Conservation (phyloP, 371 early-diverging fungal genomes). For the Gilbertella persicaria region DNA sequence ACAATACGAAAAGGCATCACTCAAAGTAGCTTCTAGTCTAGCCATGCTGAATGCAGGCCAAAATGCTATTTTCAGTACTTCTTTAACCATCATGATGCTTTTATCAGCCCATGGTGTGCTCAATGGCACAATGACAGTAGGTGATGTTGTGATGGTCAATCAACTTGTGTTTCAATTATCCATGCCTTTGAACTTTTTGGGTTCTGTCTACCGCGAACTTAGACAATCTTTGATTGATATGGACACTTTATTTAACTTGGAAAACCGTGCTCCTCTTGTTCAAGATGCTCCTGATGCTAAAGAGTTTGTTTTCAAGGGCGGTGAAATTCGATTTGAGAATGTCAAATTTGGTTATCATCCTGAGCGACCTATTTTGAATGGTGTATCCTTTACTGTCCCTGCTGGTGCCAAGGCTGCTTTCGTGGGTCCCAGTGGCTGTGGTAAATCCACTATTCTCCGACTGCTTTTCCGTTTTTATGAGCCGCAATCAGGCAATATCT, state of each 20-base stretch:
- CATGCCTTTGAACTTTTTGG: conserved; percentile 94
- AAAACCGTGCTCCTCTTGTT: conserved; percentile 56
- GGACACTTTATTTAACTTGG: conserved; percentile 91
- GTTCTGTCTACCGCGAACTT: conserved; percentile 95
- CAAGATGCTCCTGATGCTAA: conserved; percentile 59
- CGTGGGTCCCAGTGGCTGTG: conserved; percentile 96
- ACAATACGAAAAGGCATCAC: conserved; percentile 90
- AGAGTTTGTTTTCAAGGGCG: conserved; percentile 57
- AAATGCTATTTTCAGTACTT: conserved; percentile 86
- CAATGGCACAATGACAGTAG: conserved; percentile 85
- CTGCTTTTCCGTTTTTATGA: conserved; percentile 88
- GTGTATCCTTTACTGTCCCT: conserved; percentile 82
- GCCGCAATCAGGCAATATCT: conserved; percentile 72
- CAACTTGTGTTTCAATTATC: conserved; percentile 94
- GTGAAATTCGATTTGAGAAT: conserved; percentile 80
- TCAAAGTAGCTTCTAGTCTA: conserved; percentile 86
- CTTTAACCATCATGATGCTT: conserved; percentile 92
- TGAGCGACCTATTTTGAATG: conserved; percentile 73
- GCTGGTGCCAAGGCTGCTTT: conserved; percentile 89
- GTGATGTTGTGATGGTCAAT: conserved; percentile 97
- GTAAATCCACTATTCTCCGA: conserved; percentile 82
- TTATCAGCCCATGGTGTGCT: conserved; percentile 88
- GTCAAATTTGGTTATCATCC: conserved; percentile 87
- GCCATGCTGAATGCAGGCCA: conserved; percentile 94
- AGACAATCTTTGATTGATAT: conserved; percentile 94